Base-by-base conservation (phyloP, 2,329 filamentous ascomycete species). In the Alternaria solani region DNA sequence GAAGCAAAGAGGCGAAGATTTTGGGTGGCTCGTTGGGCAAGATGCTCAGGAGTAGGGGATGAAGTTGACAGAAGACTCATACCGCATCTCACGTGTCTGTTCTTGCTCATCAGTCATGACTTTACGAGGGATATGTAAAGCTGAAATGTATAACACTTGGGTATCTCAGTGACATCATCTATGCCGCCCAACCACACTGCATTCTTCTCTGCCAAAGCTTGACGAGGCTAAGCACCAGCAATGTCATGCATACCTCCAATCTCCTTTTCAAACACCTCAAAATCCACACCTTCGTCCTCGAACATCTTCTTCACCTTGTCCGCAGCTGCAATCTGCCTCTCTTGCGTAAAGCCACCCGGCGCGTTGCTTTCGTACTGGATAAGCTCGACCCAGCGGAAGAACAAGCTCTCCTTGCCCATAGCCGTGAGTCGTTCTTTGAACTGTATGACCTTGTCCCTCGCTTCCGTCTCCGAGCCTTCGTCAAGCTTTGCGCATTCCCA, bases 341-440 rank as follows among this genome's bases (percentile, higher is more conserved):
- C 90, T 0, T 84, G 81, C 1, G 89, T 91, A 73, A 96, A 96
- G 0, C 91, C 92, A 18, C 90, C 92, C 0, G 93, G 91, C 67
- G 87, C 86, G 36, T 88, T 90, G 42, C 91, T 90, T 80, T 97
- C 93, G 72, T 88, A 96, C 80, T 97, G 93, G 51, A 97, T 89
- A 73, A 96, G 86, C 81, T 97, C 94, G 49, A 97, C 91, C 93
- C 93, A 97, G 56, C 90, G 88, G 81, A 91, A 97, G 81, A 97
- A 97, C 54, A 97, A 78, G 65, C 91, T 88, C 77, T 97, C 94
- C 79, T 97, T 96, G 43, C 91, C 93, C 78, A 95, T 84, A 3
- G 85, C 85, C 1, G 86, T 85, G 68, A 97, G 83, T 20, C 88
- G 88, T 43, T 95, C 90, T 69, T 92, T 89, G 76, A 97, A 96